Base-by-base conservation (phyloP, 2,329 filamentous ascomycete species). In the Kalaharituber pfeilii region DNA sequence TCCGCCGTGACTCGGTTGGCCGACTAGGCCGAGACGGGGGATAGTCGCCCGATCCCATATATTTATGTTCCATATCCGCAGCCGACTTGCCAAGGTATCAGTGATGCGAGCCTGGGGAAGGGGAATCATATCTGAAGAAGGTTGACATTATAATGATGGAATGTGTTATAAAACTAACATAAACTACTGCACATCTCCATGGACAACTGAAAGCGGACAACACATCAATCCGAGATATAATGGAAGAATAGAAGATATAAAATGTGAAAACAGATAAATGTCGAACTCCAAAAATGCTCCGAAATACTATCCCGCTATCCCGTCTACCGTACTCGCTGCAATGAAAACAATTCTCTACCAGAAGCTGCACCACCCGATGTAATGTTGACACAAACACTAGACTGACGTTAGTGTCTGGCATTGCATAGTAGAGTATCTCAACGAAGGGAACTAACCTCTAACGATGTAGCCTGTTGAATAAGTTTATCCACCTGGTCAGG, bases 301-400 rank as follows among this genome's bases (percentile, higher is more conserved):
- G n/a, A n/a, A n/a, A n/a, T n/a, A n/a, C n/a, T n/a, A n/a, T n/a
- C n/a, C n/a, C n/a, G n/a, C n/a, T n/a, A n/a, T n/a, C n/a, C n/a
- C n/a, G n/a, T n/a, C n/a, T n/a, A n/a, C n/a, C n/a, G n/a, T n/a
- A n/a, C n/a, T n/a, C n/a, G n/a, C n/a, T n/a, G 30, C 30, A 36
- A 36, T 36, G 30, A 36, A 36, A 9, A n/a, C 30, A n/a, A 36
- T 36, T 52, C n/a, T 20, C 66, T 70, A 96, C 89, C 89, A 96
- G 75, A 95, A 96, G 70, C 86, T 93, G 71, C 89, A 96, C 89
- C 89, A 96, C 60, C 91, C 91, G 64, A 96, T 94, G 68, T 95
- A 98, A 72, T 96, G 91, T 73, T 96, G 91, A 67, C 91, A 98
- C 58, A 98, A 73, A 68, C 96, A 50, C 47, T 50, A 47, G 11